Evolutionary conservation across 1,139 yeast genomes (phyloP), one percentile per base, ranked within the genome.

Genomic region (Yamadazyma conglobata): DNA sequence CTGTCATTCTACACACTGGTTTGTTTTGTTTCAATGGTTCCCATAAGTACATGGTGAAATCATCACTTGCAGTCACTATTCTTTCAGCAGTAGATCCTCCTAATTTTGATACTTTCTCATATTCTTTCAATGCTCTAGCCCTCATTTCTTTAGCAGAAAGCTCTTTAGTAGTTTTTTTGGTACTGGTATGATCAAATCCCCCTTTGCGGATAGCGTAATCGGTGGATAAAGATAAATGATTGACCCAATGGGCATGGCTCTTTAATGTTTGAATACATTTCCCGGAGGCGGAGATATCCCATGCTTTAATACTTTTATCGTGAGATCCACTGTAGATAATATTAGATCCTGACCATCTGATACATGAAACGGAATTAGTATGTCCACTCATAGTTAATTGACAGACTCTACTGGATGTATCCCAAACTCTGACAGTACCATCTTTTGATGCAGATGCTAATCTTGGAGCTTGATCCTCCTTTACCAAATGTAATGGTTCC

Each of bases 171-270:
- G 57, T 43, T 3, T 48, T 43, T 27, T 40, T 46, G 13, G 45
- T 43, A 15, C 58, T 44, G 3, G 47, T 48, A 42, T 59, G 58
- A 34, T 58, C 63, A 35, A 52, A 59, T 22, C 62, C 64, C 16
- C 65, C 98, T 42, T 81, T 75, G 42, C 97, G 69, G 33, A 91
- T 63, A 1, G 79, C 95, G 49, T 82, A 82, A 51, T 91, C 99
- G 0, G 97, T 89, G 2, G 95, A 85, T 27, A 91, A 64, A 0
- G 96, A 84, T 41, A 91, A 68, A 58, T 91, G 97, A 54, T 91
- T 91, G 30, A 91, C 94, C 97, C 99, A 91, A 58, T 93, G 98
- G 3, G 95, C 97, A 55, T 91, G 99, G 27, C 93, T 76, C 54
- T 79, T 80, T 42, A 91, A 64, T 1, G 86, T 79, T 50, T 84